Conservation (phyloP, 2,329 filamentous ascomycete species). For the Herpotrichia juniperi region DNA sequence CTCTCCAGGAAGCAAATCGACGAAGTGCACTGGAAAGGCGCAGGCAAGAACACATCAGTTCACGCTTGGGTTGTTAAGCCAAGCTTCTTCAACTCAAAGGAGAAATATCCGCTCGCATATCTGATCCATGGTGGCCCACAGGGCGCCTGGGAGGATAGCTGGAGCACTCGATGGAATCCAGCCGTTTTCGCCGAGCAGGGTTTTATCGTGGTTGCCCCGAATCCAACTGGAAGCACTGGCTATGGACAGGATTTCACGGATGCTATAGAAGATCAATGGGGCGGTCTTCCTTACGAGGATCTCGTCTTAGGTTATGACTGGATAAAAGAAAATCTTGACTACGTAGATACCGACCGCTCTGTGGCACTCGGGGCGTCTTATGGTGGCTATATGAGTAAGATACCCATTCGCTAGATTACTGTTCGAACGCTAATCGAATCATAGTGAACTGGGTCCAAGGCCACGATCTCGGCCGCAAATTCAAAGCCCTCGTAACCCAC, state of each 20-base stretch:
- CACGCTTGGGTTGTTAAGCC: constrained; percentile 73
- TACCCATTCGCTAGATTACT: too few species aligned
- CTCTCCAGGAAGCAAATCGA: constrained; percentile 67
- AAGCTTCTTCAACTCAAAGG: constrained; percentile 66
- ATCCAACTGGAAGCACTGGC: constrained; percentile 82
- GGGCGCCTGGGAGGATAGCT: constrained; percentile 74
- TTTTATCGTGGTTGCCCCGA: constrained; percentile 81
- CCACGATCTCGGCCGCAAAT: constrained; percentile 78
- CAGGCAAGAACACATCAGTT: constrained; percentile 64
- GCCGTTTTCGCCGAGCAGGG: constrained; percentile 87
- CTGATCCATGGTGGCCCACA: constrained; percentile 86
- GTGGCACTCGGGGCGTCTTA: constrained; percentile 73
- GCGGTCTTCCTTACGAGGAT: constrained; percentile 82
- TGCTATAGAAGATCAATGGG: constrained; percentile 81
- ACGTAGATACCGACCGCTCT: constrained; percentile 71
- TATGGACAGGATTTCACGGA: constrained; percentile 81
- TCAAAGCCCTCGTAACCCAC: constrained; percentile 87
- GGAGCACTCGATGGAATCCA: constrained; percentile 86
- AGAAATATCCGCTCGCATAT: constrained; percentile 80
- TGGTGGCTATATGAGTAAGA: constrained; percentile 49
- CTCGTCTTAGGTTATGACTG: constrained; percentile 79
- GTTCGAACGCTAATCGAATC: background rate
- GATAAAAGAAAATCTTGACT: constrained; percentile 68
- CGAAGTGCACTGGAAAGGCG: constrained; percentile 73
- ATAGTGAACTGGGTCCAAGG: constrained; percentile 83